phyloP scores from a whole-genome alignment of 306 rosid genomes.

The Fagus sylvatica region DNA sequence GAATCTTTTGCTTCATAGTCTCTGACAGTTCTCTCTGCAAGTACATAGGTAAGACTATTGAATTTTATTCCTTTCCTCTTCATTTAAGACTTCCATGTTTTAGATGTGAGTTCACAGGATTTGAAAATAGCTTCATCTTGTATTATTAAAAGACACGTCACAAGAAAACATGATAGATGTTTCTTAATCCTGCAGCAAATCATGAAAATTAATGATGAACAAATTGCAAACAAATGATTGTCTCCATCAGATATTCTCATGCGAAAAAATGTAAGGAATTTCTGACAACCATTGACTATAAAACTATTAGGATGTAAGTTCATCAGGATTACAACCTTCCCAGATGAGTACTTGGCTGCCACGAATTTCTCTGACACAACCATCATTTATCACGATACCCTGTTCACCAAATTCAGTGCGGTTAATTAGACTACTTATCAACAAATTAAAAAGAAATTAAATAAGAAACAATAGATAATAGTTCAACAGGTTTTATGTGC shows the following conservation, averaged over 20 bases:
- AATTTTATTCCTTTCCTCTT: constrained; percentile 81
- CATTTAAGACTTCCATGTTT: constrained; percentile 64
- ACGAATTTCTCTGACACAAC: constrained; percentile 69
- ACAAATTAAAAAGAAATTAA: no score
- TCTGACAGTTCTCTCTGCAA: constrained; percentile 89
- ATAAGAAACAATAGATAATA: neutral
- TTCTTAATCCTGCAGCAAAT: constrained; percentile 84
- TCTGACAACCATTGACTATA: constrained; percentile 19
- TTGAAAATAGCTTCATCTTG: constrained; percentile 80
- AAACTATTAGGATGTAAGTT: constrained; percentile 21
- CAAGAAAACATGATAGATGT: constrained; percentile 64
- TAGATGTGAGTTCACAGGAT: constrained; percentile 60
- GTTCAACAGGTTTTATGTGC: neutral
- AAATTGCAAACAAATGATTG: constrained; percentile 25
- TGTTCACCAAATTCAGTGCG: constrained; percentile 35
- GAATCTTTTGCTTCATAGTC: constrained; percentile 81
- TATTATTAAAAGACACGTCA: constrained; percentile 57
- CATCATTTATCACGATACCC: constrained; percentile 73
- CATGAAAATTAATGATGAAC: constrained; percentile 56
- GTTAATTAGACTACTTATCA: neutral
- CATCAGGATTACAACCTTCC: constrained; percentile 58
- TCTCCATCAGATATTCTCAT: constrained; percentile 4
- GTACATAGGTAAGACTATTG: constrained; percentile 72
- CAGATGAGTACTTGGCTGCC: constrained; percentile 75
- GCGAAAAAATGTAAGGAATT: constrained; percentile 20